Percentiles rank a stretch among this genome's conserved stretches.
phyloP scores from a whole-genome alignment of 495 filamentous ascomycete genomes.

The Aspergillus panamensis region DNA sequence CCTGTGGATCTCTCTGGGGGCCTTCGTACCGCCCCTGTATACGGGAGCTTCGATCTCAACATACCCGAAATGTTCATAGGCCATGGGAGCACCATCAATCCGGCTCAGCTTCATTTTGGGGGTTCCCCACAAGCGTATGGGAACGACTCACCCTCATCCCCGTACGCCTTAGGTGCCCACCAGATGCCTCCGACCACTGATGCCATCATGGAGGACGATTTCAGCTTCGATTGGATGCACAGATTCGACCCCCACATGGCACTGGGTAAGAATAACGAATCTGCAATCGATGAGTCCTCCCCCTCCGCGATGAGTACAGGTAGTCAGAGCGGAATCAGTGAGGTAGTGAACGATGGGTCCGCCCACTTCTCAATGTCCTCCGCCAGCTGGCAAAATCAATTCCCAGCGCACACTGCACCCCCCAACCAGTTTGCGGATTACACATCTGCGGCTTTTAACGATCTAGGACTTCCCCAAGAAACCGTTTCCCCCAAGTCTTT shows the following conservation, averaged over 20 bases:
- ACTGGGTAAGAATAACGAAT: constrained; percentile 65
- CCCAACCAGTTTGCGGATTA: constrained; percentile 61
- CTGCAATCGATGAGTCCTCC: constrained; percentile 85
- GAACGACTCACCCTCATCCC: constrained; percentile 66
- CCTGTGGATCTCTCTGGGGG: constrained; percentile 59
- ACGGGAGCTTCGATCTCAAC: constrained; percentile 63
- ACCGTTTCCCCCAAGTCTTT: constrained; percentile 49
- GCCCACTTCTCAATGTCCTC: constrained; percentile 56
- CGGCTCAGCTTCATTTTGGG: constrained; percentile 89
- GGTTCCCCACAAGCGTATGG: constrained; percentile 70
- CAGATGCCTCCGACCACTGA: constrained; percentile 50
- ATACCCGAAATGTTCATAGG: constrained; percentile 74
- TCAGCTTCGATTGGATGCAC: constrained; percentile 80
- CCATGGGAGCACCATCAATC: constrained; percentile 85
- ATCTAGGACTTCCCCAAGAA: constrained; percentile 41
- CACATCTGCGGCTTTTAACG: constrained; percentile 44
- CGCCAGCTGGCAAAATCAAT: constrained; percentile 61
- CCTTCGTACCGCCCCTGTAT: constrained; percentile 75
- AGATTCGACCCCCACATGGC: constrained; percentile 75
- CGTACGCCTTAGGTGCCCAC: constrained; percentile 63
- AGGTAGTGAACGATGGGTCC: constrained; percentile 84
- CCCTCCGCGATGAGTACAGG: constrained; percentile 91
- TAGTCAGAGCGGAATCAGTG: constrained; percentile 87
- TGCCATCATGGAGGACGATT: constrained; percentile 66
- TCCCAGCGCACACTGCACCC: constrained; percentile 59